A percentile compares a stretch with the other conserved stretches of the same genome.
phyloP scores from a whole-genome alignment of 176 grass and related monocot species.

The Musa schizocarpa region DNA sequence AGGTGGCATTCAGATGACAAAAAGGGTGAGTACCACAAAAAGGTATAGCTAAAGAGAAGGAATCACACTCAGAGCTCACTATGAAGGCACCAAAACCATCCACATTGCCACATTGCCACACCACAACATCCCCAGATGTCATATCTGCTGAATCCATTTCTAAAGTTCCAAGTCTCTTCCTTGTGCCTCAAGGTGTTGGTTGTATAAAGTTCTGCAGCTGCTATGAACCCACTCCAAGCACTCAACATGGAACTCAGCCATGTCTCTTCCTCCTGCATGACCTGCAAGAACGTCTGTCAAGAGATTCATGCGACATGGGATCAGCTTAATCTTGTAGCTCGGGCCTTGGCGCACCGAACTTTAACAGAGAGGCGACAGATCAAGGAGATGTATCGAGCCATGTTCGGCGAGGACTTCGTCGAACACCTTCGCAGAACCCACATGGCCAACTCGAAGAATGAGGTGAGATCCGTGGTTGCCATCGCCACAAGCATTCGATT shows the following conservation, averaged over 20 bases:
- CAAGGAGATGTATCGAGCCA: conserved; percentile 45
- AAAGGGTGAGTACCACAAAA: neutral
- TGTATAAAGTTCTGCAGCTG: conserved; percentile 1
- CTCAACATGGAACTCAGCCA: neutral
- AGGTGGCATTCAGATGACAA: neutral
- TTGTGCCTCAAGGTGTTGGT: conserved; percentile 11
- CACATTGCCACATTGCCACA: conserved; percentile 1
- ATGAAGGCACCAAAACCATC: conserved; percentile 31
- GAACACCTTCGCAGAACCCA: conserved; percentile 18
- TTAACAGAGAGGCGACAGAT: conserved; percentile 52
- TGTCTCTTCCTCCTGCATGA: neutral
- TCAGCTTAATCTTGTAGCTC: conserved; percentile 35
- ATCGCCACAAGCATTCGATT: neutral
- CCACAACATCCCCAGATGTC: neutral
- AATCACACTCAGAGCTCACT: conserved; percentile 29
- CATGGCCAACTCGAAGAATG: conserved; percentile 32
- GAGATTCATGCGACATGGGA: conserved; percentile 52
- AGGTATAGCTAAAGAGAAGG: neutral
- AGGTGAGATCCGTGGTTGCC: conserved; percentile 29
- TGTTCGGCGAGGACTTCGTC: conserved; percentile 55
- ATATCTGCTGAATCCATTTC: neutral
- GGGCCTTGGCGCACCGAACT: conserved; percentile 39
- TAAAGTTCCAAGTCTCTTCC: conserved; percentile 5
- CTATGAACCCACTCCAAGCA: neutral
- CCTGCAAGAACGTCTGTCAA: conserved; percentile 21